Evolutionary conservation across 257 asterid genomes (phyloP).

Genomic region (Paraleonurus japonicus): DNA sequence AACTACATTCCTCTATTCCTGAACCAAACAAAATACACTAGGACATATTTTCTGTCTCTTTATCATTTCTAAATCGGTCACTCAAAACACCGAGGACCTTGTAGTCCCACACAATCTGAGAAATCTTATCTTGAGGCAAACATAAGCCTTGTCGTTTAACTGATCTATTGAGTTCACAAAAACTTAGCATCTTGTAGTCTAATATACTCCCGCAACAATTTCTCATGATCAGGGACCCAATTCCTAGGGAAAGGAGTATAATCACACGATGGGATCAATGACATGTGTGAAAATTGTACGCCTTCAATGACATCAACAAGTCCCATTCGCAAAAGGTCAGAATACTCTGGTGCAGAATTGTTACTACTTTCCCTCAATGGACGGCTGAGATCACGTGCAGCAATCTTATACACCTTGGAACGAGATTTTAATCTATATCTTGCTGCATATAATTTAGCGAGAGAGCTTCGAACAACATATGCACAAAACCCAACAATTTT

Average conservation of each 20-base stretch:
- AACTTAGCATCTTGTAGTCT: slow-evolving; percentile 71
- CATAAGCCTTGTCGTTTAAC: slow-evolving; percentile 55
- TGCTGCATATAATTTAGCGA: slow-evolving; percentile 92
- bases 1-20: not conserved
- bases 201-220: slow-evolving; percentile 62
- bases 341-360: slow-evolving; percentile 89
- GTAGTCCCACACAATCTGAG: slow-evolving; percentile 81
- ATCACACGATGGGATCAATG: slow-evolving; percentile 80
- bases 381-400: slow-evolving; percentile 74
- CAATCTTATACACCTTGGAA: slow-evolving; percentile 89
- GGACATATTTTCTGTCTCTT: slow-evolving; percentile 23
- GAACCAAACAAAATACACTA: not conserved
- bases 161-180: slow-evolving; percentile 65
- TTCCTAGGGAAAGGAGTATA: slow-evolving; percentile 88
- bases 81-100: slow-evolving; percentile 67
- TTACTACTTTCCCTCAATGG: slow-evolving; percentile 75
- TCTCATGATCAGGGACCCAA: slow-evolving; percentile 91
- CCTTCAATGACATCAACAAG: slow-evolving; percentile 92
- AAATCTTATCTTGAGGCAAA: slow-evolving; percentile 76
- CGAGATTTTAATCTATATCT: slow-evolving; percentile 92
- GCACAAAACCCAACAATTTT: slow-evolving; percentile 95
- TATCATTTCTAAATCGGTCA: slow-evolving; percentile 34
- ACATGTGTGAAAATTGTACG: slow-evolving; percentile 79
- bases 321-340: slow-evolving; percentile 94
- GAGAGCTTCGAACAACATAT: slow-evolving; percentile 88